These are phyloP conservation scores for Debaryomyces subglobosus DNA, from an alignment of 1,139 yeast species.

Conservation along the genomic window DNA sequence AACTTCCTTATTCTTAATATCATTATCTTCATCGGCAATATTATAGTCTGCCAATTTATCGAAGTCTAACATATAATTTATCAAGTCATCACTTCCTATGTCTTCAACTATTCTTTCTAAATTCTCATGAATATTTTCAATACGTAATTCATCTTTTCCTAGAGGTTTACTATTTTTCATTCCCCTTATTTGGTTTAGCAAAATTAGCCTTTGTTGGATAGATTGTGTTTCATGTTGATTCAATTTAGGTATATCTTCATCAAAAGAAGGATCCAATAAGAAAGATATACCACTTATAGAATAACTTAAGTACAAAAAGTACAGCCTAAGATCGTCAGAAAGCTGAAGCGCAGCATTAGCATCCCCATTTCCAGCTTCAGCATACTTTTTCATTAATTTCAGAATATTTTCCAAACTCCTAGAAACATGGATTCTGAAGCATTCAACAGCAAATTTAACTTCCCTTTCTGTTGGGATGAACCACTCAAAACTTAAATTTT, in stretches of 20 bases:
- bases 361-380: conserved; percentile 21
- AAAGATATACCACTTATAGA: conserved; percentile 75
- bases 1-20: conserved; percentile 30
- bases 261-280: conserved; percentile 70
- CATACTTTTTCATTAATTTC: conserved; percentile 33
- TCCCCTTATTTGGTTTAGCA: conserved; percentile 38
- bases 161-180: conserved; percentile 18
- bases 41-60: conserved; percentile 18
- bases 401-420: conserved; percentile 48
- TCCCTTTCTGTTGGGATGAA: conserved; percentile 65
- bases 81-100: conserved; percentile 27
- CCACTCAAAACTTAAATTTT: conserved; percentile 69
- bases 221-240: conserved; percentile 36
- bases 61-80: conserved; percentile 21
- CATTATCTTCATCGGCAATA: conserved; percentile 16
- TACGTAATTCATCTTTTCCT: conserved; percentile 28
- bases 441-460: conserved; percentile 61
- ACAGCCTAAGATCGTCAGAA: conserved; percentile 56
- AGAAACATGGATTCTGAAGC: conserved; percentile 56
- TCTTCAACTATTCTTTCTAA: conserved; percentile 45
- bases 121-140: conserved; percentile 40
- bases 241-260: conserved; percentile 48
- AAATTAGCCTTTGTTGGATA: conserved; percentile 35
- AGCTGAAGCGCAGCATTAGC: conserved; percentile 25
- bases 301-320: conserved; percentile 60